Evolutionary conservation across 768 basidiomycete genomes (phyloP), one percentile per base, ranked within the genome.

Genomic region (Antrodiella citrinella): DNA sequence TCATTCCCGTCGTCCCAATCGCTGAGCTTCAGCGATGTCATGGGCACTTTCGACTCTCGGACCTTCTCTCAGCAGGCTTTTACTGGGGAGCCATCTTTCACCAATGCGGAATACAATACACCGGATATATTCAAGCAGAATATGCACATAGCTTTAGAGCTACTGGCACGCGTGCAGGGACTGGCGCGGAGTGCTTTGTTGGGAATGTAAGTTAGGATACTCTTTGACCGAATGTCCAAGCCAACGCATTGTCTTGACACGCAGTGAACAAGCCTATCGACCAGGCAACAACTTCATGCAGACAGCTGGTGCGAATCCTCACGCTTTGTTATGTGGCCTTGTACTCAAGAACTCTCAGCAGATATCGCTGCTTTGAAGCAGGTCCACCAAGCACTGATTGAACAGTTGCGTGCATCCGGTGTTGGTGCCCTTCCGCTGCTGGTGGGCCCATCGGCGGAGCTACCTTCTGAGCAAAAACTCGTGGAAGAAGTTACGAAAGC

Each of bases 51-150:
- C 38, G 48, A 35, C 5, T 44, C 48, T 7, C 51, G 51, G 38
- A 38, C 7, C 4, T 52, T 52, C 42, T 20, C 41, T 9, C 24
- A 50, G 12, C 45, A 50, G 19, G 20, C 47, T 10, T 40, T 51
- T 7, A 15, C 30, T 15, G 26, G 24, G 19, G 50, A 49, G 15
- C 20, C 26, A 3, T 41, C 52, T 15, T 24, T 51, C 4, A 20
- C 42, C 15, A 52, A 40, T 3, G 44, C 44, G 3, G 82, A 84
- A 51, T 75, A 73, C 13, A 84, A 77, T 52, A 79, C 82, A 20
- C 76, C 79, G 13, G 79, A 77, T 22, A 50, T 72, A n/a, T 82
- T 86, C 69, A 80, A 78, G 53, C 75, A 77, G 46, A 81, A 80
- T 59, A 60, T 62, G 30, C 57, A 60, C 44, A 39, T 58, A 19